These are phyloP conservation scores for Sphaerostilbella broomeana DNA, from an alignment of 2,329 filamentous ascomycete genomes.

Conservation along the genomic window DNA sequence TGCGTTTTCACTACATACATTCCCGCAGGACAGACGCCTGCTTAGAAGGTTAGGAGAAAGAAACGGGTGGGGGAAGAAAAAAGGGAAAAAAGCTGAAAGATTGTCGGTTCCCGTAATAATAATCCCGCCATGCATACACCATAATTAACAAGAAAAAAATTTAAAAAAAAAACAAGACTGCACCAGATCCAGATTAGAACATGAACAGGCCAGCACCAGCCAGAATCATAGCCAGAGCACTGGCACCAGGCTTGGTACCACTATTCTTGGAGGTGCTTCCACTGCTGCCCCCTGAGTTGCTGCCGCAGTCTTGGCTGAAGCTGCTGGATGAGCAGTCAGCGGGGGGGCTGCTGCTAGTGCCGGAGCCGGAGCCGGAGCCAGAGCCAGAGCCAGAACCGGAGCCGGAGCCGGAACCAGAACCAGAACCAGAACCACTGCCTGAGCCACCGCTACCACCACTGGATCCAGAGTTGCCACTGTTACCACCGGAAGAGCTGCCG, in stretches of 20 bases:
- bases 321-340: slow-evolving; percentile 29
- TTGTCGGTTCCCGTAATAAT: too few species aligned
- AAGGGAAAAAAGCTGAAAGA: background rate
- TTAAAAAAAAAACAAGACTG: background rate
- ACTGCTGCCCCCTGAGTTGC: slow-evolving; percentile 25
- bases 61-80: background rate
- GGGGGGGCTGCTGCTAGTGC: slow-evolving; percentile 12
- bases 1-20: too few species aligned
- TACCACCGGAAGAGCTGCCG: slow-evolving; percentile 2
- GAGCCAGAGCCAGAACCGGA: slow-evolving; percentile 14
- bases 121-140: too few species aligned
- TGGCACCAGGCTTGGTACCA: slow-evolving; percentile 27
- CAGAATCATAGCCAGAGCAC: slow-evolving; percentile 32
- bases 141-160: too few species aligned
- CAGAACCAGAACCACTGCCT: slow-evolving; percentile 14
- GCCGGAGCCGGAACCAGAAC: slow-evolving; percentile 22
- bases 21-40: too few species aligned
- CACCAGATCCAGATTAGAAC: slow-evolving; percentile 21
- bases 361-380: slow-evolving; percentile 12
- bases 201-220: slow-evolving; percentile 30
- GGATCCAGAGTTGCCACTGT: slow-evolving; percentile 5
- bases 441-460: slow-evolving; percentile 2
- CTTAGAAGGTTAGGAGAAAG: too few species aligned
- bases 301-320: slow-evolving; percentile 36
- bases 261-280: slow-evolving; percentile 26